Base-by-base conservation (phyloP, 108 stramenopile species). In the Stephanodiscus triporus region DNA sequence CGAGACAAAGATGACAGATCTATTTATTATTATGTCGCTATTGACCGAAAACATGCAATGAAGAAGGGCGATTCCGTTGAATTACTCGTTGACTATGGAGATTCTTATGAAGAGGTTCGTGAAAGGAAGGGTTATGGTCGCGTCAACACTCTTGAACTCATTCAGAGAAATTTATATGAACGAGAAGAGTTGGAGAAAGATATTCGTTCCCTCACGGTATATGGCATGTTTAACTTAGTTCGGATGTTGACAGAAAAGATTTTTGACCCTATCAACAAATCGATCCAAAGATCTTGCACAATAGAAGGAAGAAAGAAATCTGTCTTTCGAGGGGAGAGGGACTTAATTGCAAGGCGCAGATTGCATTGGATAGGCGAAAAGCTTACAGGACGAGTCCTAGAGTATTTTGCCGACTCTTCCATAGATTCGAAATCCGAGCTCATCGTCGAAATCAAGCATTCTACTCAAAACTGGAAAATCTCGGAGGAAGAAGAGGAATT, bases 51-150 rank as follows among this genome's bases (percentile, higher is more conserved):
- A 13, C 34, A 77, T 24, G 78, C 83, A 11, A 81, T 92, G 82
- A 70, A 84, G 51, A 72, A 75, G 56, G 89, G 88, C 9, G 87
- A 89, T 43, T 65, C 70, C 0, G 83, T 93, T 10, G 89, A 91
- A 66, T 70, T 92, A 6, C 75, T 94, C 9, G 83, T 83, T 6
- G 65, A 89, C 36, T 94, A 94, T 64, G 51, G 62, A n/a, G 63
- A 81, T 1, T 36, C 23, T n/a, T 94, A 94, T 53, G 91, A 94
- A 55, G 53, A 65, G 6, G 66, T 76, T 16, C 72, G 93, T 36
- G 91, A 87, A 61, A 50, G 93, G 17, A 85, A 94, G 61, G 93
- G 93, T 26, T 94, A 94, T 58, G 93, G 90, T 24, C 49, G 69
- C 30, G 67, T 34, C 26, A 90, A 90, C 72, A 34, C 78, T 6